These are phyloP conservation scores for Selaginella moellendorffii DNA, from an alignment of 75 land plant genomes.

Conservation along the genomic window DNA sequence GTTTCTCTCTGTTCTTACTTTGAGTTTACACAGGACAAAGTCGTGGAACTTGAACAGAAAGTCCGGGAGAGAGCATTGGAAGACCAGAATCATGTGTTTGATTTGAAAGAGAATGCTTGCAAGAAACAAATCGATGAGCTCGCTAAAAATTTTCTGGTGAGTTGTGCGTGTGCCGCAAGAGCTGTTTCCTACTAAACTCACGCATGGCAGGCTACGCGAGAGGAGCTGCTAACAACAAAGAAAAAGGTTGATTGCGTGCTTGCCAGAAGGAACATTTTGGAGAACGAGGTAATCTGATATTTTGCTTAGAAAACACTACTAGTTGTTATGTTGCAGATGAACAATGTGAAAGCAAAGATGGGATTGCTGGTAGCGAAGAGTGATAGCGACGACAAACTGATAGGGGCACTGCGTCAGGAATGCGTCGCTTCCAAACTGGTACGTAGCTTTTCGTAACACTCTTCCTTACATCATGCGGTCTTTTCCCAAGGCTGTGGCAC, in stretches of 20 bases:
- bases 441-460: not conserved
- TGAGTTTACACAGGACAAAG: slow-evolving; percentile 10
- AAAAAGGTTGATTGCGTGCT: slow-evolving; percentile 5
- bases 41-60: slow-evolving; percentile 1
- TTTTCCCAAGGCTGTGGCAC: not conserved
- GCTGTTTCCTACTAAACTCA: not conserved
- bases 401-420: slow-evolving; percentile 9
- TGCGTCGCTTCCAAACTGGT: slow-evolving; percentile 4
- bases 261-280: slow-evolving; percentile 7
- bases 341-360: slow-evolving; percentile 9
- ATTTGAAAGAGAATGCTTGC: slow-evolving; percentile 3
- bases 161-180: not conserved
- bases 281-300: slow-evolving; percentile 2
- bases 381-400: slow-evolving; percentile 10
- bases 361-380: slow-evolving; percentile 7
- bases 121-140: slow-evolving; percentile 6
- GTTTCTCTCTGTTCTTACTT: too few relatives aligned
- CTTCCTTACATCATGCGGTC: not conserved
- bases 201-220: not conserved
- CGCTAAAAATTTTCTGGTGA: slow-evolving; percentile 3
- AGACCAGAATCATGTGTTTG: not conserved
- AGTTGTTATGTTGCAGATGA: slow-evolving; percentile 9
- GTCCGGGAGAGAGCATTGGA: not conserved
- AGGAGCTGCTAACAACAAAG: slow-evolving; percentile 3
- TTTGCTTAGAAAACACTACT: not conserved